These are phyloP conservation scores for Earliella scabrosa DNA, from an alignment of 1,284 basidiomycete species.

Conservation along the genomic window DNA sequence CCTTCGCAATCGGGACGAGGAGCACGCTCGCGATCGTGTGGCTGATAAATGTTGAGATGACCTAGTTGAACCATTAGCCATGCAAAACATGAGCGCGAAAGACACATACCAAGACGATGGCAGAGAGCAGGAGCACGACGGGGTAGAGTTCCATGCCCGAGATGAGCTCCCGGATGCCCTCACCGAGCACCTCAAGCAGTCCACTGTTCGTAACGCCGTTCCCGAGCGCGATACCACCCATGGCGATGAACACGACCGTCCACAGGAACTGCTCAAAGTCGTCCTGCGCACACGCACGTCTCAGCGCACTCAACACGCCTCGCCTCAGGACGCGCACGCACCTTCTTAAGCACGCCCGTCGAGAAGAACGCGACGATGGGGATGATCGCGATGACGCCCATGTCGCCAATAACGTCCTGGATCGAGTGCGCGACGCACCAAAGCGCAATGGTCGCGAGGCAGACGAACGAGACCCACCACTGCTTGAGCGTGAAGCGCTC, in stretches of 20 bases:
- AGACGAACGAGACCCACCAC: slow-evolving; percentile 90
- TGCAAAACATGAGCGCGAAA: too few species aligned
- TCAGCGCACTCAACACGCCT: too few species aligned
- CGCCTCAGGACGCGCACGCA: slow-evolving; percentile 34
- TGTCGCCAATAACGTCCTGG: slow-evolving; percentile 86
- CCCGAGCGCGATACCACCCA: slow-evolving; percentile 97
- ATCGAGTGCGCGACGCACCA: slow-evolving; percentile 93
- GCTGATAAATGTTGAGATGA: slow-evolving; percentile 90
- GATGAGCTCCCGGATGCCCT: slow-evolving; percentile 70
- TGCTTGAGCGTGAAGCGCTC: slow-evolving; percentile 86
- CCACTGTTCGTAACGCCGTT: slow-evolving; percentile 94
- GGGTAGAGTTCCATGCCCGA: slow-evolving; percentile 76
- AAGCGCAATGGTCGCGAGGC: slow-evolving; percentile 84
- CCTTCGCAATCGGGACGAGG: slow-evolving; percentile 93
- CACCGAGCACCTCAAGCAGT: slow-evolving; percentile 80
- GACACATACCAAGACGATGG: slow-evolving; percentile 81
- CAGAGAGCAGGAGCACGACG: slow-evolving; percentile 85
- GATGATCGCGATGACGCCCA: slow-evolving; percentile 96
- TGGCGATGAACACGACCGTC: slow-evolving; percentile 95
- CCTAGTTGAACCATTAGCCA: too few species aligned
- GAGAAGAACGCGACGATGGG: slow-evolving; percentile 96
- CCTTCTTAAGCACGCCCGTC: slow-evolving; percentile 93
- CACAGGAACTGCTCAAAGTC: slow-evolving; percentile 95
- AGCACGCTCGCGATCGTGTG: slow-evolving; percentile 97
- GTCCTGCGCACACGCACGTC: slow-evolving; percentile 53